A percentile compares a stretch with the other conserved stretches of the same genome.
Conservation (phyloP, 148 eudicot genomes). For the Mesembryanthemum crystallinum region DNA sequence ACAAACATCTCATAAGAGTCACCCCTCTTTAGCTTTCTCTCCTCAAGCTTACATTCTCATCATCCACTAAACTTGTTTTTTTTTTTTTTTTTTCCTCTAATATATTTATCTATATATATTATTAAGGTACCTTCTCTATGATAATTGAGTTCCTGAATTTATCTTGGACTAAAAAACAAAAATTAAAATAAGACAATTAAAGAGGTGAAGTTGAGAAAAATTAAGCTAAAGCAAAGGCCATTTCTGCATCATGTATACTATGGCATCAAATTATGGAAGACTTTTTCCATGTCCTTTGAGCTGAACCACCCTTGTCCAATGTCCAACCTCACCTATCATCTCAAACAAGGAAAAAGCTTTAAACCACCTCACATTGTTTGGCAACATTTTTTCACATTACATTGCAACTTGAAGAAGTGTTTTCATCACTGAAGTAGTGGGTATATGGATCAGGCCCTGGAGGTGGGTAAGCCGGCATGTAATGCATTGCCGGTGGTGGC, state of each 20-base stretch:
- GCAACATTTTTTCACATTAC: conserved; percentile 62
- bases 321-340: neutral
- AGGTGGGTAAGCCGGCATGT: conserved; percentile 65
- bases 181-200: conserved; percentile 3
- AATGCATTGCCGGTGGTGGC: conserved; percentile 70
- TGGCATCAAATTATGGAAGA: conserved; percentile 8
- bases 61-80: conserved; percentile 27
- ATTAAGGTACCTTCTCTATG: conserved; percentile 21
- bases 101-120: conserved; percentile 23
- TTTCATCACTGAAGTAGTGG: conserved; percentile 74
- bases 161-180: conserved; percentile 19
- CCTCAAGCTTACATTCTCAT: conserved; percentile 27
- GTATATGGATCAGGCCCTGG: conserved; percentile 53
- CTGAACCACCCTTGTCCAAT: conserved; percentile 15
- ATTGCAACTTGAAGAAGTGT: conserved; percentile 69
- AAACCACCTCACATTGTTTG: conserved; percentile 6
- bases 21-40: conserved; percentile 1
- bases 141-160: conserved; percentile 21
- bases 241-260: conserved; percentile 18
- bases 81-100: conserved; percentile 13
- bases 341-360: conserved; percentile 1
- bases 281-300: conserved; percentile 13
- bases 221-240: conserved; percentile 13
- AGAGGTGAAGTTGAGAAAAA: conserved; percentile 19
- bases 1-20: conserved; percentile 18